Base-by-base conservation (phyloP, 345 rosid species). In the Citrus trifoliata region DNA sequence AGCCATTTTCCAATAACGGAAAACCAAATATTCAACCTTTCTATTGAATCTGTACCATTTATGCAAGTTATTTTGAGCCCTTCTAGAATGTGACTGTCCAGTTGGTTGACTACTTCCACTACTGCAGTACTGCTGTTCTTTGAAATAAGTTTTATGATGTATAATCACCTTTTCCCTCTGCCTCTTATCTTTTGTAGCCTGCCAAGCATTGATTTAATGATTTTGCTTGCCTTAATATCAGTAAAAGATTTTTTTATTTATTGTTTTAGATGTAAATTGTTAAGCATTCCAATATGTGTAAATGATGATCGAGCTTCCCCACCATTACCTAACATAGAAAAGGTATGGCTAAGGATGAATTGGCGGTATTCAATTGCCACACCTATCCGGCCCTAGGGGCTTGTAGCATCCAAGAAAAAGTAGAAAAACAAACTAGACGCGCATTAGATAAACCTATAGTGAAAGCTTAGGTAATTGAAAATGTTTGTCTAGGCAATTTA, bases 341-440 rank as follows among this genome's bases (percentile, higher is more conserved):
- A 48, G 74, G 40, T 42, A 66, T 68, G 85, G 81, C 77, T 33
- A 59, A 64, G 75, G 48, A 73, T 35, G 35, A 76, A 64, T 76
- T 73, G 84, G 85, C 71, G 61, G 80, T 62, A 68, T 51, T 40
- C 14, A 33, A 46, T 71, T 25, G 40, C 74, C 74, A 22, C 62
- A 53, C 74, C 75, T 82, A 74, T 63, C 21, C 70, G 70, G 67
- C 42, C 73, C 75, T 71, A 70, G 56, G 16, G 27, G 14, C 13
- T 51, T n/a, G 4, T 83, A 85, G 85, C 85, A 81, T 83, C 89
- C 88, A 75, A 84, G 82, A 69, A 46, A 80, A 84, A 82, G 83
- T 32, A 40, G 55, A 65, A 73, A 59, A 40, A 73, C 63, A 70
- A 22, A 10, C 61, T 18, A 22, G 22, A 63, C 51, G 27, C 32